Percentiles rank a stretch among this genome's conserved stretches.
phyloP scores from a whole-genome alignment of 371 early-diverging fungal genomes.

The Mortierella sp. region DNA sequence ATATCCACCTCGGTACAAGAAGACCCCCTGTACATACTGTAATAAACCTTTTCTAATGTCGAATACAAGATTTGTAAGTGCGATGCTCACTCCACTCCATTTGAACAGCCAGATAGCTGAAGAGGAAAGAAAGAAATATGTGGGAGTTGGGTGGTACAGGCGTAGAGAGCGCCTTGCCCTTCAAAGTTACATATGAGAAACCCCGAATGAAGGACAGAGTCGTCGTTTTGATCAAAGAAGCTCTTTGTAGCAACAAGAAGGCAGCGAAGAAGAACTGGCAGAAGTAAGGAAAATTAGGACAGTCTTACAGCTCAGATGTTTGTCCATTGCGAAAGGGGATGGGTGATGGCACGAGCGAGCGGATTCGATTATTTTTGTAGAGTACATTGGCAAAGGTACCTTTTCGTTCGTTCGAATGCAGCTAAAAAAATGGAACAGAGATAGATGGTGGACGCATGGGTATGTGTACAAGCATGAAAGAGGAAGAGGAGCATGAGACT shows the following conservation, averaged over 20 bases:
- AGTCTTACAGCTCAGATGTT: background rate
- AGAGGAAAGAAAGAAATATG: background rate
- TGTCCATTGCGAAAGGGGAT: background rate
- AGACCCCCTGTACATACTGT: background rate
- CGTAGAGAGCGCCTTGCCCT: background rate
- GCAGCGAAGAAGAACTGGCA: background rate
- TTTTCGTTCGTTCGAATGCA: background rate
- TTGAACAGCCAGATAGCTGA: background rate
- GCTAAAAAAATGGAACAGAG: background rate
- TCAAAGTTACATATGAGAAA: background rate
- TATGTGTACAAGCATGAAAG: background rate
- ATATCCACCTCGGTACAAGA: background rate
- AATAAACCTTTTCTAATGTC: background rate
- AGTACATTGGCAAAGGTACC: background rate
- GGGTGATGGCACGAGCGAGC: background rate
- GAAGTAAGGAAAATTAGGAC: background rate
- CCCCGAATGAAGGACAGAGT: background rate
- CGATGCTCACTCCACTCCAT: background rate
- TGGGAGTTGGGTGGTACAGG: background rate
- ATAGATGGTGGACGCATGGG: background rate
- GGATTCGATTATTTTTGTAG: background rate
- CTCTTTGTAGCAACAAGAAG: background rate
- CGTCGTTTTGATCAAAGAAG: background rate
- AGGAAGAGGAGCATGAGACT: background rate
- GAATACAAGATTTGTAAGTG: background rate